Evolutionary conservation across 192 early-diverging fungal species (phyloP).

Genomic region (Rhizoclosmatium sp.): DNA sequence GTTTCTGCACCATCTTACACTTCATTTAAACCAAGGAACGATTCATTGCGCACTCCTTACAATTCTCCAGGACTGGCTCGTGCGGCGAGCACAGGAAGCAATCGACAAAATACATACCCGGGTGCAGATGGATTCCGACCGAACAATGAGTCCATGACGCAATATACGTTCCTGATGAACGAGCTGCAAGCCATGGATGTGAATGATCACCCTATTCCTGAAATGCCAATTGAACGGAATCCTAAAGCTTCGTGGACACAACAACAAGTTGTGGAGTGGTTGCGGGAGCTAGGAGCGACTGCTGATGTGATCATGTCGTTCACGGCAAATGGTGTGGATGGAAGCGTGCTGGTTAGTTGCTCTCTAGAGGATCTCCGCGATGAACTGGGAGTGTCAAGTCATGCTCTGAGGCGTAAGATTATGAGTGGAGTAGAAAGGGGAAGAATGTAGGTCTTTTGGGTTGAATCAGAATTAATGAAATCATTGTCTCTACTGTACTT

Average conservation of each 20-base stretch:
- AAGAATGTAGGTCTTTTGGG: no score
- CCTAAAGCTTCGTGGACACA: background rate
- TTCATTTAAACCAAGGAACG: background rate
- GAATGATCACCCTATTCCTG: background rate
- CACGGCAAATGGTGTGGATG: conserved; percentile 3
- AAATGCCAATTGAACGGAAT: no score
- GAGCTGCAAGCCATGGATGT: conserved; percentile 8
- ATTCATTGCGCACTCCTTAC: background rate
- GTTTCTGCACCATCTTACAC: background rate
- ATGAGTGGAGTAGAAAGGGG: background rate
- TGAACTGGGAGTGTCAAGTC: background rate
- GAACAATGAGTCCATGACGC: background rate
- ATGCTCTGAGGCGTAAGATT: conserved; percentile 11
- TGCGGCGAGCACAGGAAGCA: background rate
- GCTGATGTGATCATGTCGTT: conserved; percentile 1
- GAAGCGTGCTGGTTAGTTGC: background rate
- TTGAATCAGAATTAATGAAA: no score
- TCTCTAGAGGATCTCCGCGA: background rate
- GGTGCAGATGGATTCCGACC: no score
- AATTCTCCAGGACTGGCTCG: background rate
- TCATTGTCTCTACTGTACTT: no score
- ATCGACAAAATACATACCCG: background rate
- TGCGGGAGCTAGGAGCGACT: background rate
- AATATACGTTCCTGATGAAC: conserved; percentile 9
- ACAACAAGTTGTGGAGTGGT: background rate